phyloP scores from a whole-genome alignment of 1,284 basidiomycete genomes.

The Stygiomarasmius scandens region DNA sequence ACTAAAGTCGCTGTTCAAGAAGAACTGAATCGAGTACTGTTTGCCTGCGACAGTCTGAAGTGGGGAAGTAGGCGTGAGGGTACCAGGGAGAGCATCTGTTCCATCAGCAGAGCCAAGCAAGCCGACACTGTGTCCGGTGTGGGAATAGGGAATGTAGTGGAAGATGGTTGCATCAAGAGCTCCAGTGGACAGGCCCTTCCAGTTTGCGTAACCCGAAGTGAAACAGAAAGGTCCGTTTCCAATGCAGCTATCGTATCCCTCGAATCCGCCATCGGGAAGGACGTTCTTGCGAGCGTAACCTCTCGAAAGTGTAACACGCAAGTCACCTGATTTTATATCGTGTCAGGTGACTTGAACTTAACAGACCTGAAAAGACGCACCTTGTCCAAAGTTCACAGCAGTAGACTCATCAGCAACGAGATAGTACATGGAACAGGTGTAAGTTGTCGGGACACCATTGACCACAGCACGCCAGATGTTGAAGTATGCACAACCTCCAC shows the following conservation, averaged over 20 bases:
- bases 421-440: slow-evolving; percentile 27
- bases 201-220: slow-evolving; percentile 27
- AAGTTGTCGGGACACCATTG: slow-evolving; percentile 19
- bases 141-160: slow-evolving; percentile 34
- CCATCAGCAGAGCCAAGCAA: slow-evolving; percentile 35
- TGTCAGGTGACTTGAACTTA: no score
- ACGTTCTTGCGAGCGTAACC: slow-evolving; percentile 36
- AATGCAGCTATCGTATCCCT: slow-evolving; percentile 24
- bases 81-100: slow-evolving; percentile 31
- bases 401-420: slow-evolving; percentile 17
- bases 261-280: slow-evolving; percentile 36
- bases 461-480: slow-evolving; percentile 27
- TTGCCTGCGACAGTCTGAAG: slow-evolving; percentile 30
- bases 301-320: slow-evolving; percentile 21
- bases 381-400: slow-evolving; percentile 18
- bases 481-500: slow-evolving; percentile 26
- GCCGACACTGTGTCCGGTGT: slow-evolving; percentile 30
- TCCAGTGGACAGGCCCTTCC: slow-evolving; percentile 33
- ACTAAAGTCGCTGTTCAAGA: slow-evolving; percentile 36
- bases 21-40: slow-evolving; percentile 36
- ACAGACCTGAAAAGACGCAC: background rate
- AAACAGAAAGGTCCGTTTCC: slow-evolving; percentile 30
- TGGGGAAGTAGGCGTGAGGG: slow-evolving; percentile 26
- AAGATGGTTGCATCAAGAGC: slow-evolving; percentile 36
- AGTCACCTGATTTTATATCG: background rate